These are phyloP conservation scores for Trametes gibbosa DNA, from an alignment of 768 basidiomycete species.

Conservation along the genomic window DNA sequence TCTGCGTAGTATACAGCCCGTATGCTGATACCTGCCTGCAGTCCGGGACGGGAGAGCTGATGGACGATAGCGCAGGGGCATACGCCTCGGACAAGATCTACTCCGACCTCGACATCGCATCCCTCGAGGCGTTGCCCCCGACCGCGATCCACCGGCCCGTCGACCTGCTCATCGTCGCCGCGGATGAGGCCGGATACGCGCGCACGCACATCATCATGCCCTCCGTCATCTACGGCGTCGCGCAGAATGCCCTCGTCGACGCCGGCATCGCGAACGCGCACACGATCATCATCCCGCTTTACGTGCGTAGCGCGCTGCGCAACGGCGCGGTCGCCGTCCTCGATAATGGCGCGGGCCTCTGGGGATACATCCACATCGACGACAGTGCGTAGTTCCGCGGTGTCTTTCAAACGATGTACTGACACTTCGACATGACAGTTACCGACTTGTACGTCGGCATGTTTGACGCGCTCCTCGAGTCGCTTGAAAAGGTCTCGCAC, in stretches of 20 bases:
- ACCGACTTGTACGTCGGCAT: conserved; percentile 20
- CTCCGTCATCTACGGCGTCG: conserved; percentile 55
- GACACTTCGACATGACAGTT: not conserved
- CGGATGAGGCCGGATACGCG: conserved; percentile 53
- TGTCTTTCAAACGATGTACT: not conserved
- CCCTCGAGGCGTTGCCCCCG: conserved; percentile 42
- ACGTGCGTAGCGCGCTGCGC: conserved; percentile 42
- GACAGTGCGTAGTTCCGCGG: not conserved
- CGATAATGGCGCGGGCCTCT: conserved; percentile 54
- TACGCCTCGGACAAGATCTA: conserved; percentile 39
- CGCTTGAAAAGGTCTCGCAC: conserved; percentile 24
- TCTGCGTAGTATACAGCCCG: conserved; percentile 15
- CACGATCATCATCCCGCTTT: conserved; percentile 46
- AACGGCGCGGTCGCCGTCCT: conserved; percentile 51
- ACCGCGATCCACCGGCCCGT: conserved; percentile 49
- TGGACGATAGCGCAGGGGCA: conserved; percentile 40
- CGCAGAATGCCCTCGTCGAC: conserved; percentile 53
- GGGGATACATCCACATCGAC: conserved; percentile 53
- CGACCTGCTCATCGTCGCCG: conserved; percentile 46
- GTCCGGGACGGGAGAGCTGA: conserved; percentile 35
- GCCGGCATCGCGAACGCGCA: conserved; percentile 48
- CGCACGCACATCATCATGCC: conserved; percentile 51
- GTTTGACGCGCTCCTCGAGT: conserved; percentile 34
- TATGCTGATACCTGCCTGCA: not conserved
- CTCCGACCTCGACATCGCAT: conserved; percentile 45